Evolutionary conservation across 305 asterid species (phyloP), one percentile per base, ranked within the genome.

Genomic region (Fraxinus ornus): DNA sequence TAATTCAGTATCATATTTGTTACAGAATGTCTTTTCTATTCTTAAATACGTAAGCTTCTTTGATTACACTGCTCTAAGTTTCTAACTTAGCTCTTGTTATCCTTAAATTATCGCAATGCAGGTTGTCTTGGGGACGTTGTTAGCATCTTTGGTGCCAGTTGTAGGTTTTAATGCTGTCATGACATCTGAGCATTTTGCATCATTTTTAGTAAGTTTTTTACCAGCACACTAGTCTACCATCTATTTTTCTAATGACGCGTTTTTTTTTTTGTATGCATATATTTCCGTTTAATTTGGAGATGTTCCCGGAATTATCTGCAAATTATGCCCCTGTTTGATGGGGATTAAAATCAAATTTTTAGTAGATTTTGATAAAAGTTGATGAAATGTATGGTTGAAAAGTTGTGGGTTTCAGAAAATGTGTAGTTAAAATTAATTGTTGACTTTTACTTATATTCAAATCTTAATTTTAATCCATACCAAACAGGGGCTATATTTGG

Each of bases 111-210:
- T 41, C 30, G 32, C 2, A 64, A 73, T 92, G 85, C 91, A 95
- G 97, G 96, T 95, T 81, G 91, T 95, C 86, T 85, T 95, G 84
- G 99, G 99, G 80, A 95, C 97, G 57, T 44, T 95, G 82, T 88
- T 95, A 84, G 98, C 98, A 1, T 85, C 99, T 77, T 87, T 94
- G 89, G 99, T 95, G 83, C 98, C 99, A 64, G 98, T 95, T 84
- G 99, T 95, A 80, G 99, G 99, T 37, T 95, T 94, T 88, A 95
- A 95, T 89, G 98, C 98, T 78, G 95, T 95, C 80, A 86, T 95
- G 98, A 93, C 99, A 78, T 95, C 99, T 4, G 98, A 95, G 85
- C 99, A 95, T 88, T 95, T 95, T 87, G 98, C 97, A 36, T 95
- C 98, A 17, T 95, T 95, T 90, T 83, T 95, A 84, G 99, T 95